Base-by-base conservation (phyloP, 1,284 basidiomycete species). In the Sutorius eximius region DNA sequence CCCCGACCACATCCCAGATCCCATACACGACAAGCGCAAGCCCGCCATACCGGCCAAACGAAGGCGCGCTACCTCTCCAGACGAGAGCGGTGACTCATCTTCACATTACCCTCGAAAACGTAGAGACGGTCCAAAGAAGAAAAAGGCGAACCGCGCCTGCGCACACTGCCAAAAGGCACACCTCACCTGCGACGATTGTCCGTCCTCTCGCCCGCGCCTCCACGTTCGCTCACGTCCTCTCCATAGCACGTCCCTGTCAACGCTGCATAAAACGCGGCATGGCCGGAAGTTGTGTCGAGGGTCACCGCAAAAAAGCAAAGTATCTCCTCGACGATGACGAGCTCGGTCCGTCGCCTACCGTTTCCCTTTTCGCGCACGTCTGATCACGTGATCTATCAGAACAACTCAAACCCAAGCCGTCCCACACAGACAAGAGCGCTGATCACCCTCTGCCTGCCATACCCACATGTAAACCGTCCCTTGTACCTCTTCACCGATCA, bases 231-330 rank as follows among this genome's bases (percentile, higher is more conserved):
- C 55, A 60, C 59, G 49, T 61, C 43, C 43, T 57, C 49, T 30
- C 58, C 59, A 52, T 69, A 97, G 94, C 91, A 55, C 89, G 96
- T 53, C 96, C 96, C 27, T 99, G 96, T 75, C 89, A 91, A 63
- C 85, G 96, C 45, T 99, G 96, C 70, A 81, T 94, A 51, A 98
- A 96, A 75, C 95, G 96, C 60, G 94, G 94, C 16, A 87, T 96
- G 64, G 89, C 87, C 7, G 84, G 86, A 55, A 89, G 86, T 57
- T 99, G 96, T 69, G 88, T 89, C 37, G 96, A 99, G 69, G 96
- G 96, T 0, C 89, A 93, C 61, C 83, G 96, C 61, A 99, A 99
- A 77, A 98, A 98, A 75, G 96, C 96, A 24, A 99, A 99, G 71
- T 99, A 98, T 72, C 82, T 97, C 16, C 77, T 95, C 59, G 93